Base-by-base conservation (phyloP, 768 basidiomycete species). In the Krasilnikovozyma curviuscula region DNA sequence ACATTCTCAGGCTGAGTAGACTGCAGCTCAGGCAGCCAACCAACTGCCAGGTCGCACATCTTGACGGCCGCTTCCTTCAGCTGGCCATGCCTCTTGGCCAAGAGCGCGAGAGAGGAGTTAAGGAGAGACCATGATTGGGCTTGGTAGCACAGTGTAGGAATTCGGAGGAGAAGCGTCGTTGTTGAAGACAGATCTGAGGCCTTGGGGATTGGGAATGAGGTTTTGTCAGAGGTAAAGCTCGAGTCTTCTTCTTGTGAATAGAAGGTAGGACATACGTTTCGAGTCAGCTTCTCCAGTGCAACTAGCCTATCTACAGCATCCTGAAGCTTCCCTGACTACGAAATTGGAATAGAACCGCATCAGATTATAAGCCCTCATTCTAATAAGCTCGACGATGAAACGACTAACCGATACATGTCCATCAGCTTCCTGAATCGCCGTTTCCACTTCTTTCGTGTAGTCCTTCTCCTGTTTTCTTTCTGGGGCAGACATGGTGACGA, bases 1-100 rank as follows among this genome's bases (percentile, higher is more conserved):
- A 86, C 89, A 60, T 71, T 74, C 55, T 77, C 76, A 21, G 70
- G 67, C 34, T 83, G 82, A 55, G 78, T 72, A 44, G 50, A 33
- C 50, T 77, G 78, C 49, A 89, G 71, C 43, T 79, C 77, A 12
- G 79, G 76, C 40, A 95, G 66, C 79, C 83, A 95, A 3, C 67
- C 68, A 68, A 89, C 81, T 3, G 75, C 72, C 52, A 75, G 74
- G 59, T 97, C 89, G 9, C 97, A 88, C 60, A 98, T 80, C n/a
- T 77, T 73, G 59, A 88, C 83, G 12, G 89, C 76, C 1, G 78
- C 81, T 42, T 73, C 81, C 63, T 95, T 89, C 55, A 97, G 70
- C 61, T 98, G 93, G 0, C 93, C 91, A 64, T 97, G 93, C 60
- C 95, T 97, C 73, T 93, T 95, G 66, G 79, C 80, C 56, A 93